Evolutionary conservation across 2,329 filamentous ascomycete genomes (phyloP), one percentile per base, ranked within the genome.

Genomic region (Ceratocystis papillata): DNA sequence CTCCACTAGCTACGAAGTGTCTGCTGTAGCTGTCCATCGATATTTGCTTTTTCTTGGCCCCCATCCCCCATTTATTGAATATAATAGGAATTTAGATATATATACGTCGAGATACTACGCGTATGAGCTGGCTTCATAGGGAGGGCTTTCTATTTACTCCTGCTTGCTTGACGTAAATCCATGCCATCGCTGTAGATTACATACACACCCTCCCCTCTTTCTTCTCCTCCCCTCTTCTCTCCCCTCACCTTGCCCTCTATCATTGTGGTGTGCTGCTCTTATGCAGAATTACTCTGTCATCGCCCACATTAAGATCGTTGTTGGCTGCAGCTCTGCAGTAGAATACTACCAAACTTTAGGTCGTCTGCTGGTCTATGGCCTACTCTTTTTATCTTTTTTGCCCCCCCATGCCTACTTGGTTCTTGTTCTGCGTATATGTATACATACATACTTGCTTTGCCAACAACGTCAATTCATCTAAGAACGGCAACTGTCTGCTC

Each of bases 401-500:
- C 20, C 8, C 28, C 33, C 55, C 55, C 55, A 59, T 37, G 28
- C 20, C 55, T 59, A 15, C 37, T 41, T 41, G 17, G 55, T 20
- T 37, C 12, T 37, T 37, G 28, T 37, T 20, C 28, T 37, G 55
- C 7, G 30, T 53, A 53, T 53, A 2, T 53, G 22, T 41, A 53
- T 15, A 10, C 12, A 53, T 53, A 12, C 55, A 59, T 20, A 59
- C 33, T 41, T 30, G 55, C 30, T n/a, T 30, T 25, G 50, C 50
- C 12, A 37, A 8, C 55, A 37, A 33, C 55, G 28, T 59, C 28
- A 37, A 20, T 15, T 59, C 55, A 37, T 59, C 55, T 33, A 37
- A 17, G 30, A 17, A 59, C 25, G 55, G 55, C 55, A 59, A n/a
- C 55, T 59, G 48, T 33, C 48, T 20, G 17, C 55, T 59, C 25